Base-by-base conservation (phyloP, 257 asterid genomes). In the Jasminum sambac region DNA sequence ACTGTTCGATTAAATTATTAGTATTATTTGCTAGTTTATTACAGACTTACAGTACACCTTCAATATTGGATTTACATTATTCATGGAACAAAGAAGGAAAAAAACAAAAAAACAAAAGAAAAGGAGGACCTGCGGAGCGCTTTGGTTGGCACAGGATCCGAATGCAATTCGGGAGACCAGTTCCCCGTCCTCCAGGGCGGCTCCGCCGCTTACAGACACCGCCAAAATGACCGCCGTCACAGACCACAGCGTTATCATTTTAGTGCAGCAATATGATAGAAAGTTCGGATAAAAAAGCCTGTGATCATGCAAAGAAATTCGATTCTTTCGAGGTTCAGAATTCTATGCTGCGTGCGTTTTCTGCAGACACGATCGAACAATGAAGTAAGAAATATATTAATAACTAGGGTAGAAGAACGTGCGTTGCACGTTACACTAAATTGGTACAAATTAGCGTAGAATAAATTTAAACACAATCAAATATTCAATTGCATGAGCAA, bases 111-210 rank as follows among this genome's bases (percentile, higher is more conserved):
- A 6, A 16, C n/a, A n/a, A 11, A 50, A 50, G n/a, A 50, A n/a
- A n/a, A n/a, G n/a, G 59, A 17, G 24, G 25, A 75, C 75, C 75
- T 74, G 77, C 44, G 79, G 71, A 59, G 79, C 71, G 71, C 79
- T 70, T 64, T 74, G 79, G 70, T 78, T 78, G 65, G 83, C 73
- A 70, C 83, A 78, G 41, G 79, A 78, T 41, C 83, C 83, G 61
- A 78, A 78, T 19, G 83, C 79, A 61, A 74, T 74, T 42, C 79
- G 66, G 26, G 76, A 66, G 39, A 78, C 79, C 12, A 66, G 70
- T 26, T 62, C 52, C 6, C 60, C 68, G 40, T 44, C 48, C 39
- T 66, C 67, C 16, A 21, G 1, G 43, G 64, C 21, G 12, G 68
- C 34, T 13, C 62, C 5, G 62, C 62, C 24, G 67, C 74, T 30